phyloP scores from a whole-genome alignment of 1,284 basidiomycete genomes.

The Phellopilus nigrolimitatus region DNA sequence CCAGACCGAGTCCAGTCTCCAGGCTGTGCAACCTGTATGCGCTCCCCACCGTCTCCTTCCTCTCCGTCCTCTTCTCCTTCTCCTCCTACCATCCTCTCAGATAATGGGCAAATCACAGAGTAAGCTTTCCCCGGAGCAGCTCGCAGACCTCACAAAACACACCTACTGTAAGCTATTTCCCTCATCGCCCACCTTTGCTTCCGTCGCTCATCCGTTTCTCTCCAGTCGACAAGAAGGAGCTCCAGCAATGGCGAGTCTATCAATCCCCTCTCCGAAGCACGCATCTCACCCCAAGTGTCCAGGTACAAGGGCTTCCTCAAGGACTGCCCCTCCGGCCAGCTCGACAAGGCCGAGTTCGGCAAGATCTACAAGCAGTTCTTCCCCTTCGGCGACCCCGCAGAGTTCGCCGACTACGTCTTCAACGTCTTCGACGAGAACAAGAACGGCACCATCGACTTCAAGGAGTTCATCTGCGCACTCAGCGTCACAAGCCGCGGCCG shows the following conservation, averaged over 20 bases:
- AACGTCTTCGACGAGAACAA: conserved; percentile 96
- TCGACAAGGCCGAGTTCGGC: conserved; percentile 95
- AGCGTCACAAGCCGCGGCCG: conserved; percentile 91
- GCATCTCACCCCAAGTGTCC: conserved; percentile 16
- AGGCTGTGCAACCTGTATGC: too few species aligned
- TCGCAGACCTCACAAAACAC: conserved; percentile 94
- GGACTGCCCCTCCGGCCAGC: conserved; percentile 95
- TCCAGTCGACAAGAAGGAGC: conserved; percentile 98
- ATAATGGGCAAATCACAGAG: conserved; percentile 95
- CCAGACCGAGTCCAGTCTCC: too few species aligned
- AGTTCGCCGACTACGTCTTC: conserved; percentile 99
- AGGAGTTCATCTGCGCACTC: conserved; percentile 98
- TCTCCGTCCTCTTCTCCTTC: neutral
- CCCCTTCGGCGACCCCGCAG: conserved; percentile 95
- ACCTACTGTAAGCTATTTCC: conserved; percentile 98
- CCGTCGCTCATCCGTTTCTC: conserved; percentile 22
- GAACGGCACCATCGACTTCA: conserved; percentile 95
- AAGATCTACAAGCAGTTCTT: conserved; percentile 99
- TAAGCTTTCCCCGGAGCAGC: conserved; percentile 93
- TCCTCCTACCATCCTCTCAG: conserved; percentile 12
- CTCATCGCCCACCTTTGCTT: conserved; percentile 20
- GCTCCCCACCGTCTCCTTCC: too few species aligned
- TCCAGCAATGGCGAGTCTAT: conserved; percentile 85
- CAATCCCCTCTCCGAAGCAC: conserved; percentile 19
- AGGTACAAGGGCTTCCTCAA: conserved; percentile 99